Conservation (phyloP, 2,329 filamentous ascomycete species). For the Rhynchosporium graminicola region DNA sequence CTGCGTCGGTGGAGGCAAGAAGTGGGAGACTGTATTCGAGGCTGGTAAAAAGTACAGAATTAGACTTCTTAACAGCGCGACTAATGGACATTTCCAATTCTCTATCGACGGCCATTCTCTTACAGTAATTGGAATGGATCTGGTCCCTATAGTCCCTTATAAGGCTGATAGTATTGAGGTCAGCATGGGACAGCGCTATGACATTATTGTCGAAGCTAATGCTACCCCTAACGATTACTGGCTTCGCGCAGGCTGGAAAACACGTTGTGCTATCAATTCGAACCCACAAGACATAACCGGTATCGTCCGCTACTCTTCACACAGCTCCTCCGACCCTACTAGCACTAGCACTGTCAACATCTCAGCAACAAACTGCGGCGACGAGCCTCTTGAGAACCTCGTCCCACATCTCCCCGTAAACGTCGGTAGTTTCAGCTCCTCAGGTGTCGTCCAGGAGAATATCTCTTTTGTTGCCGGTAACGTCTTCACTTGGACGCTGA, state of each 20-base stretch:
- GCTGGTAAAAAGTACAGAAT: conserved; percentile 47
- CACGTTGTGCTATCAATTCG: conserved; percentile 57
- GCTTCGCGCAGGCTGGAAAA: conserved; percentile 58
- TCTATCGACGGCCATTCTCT: conserved; percentile 57
- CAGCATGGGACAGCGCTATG: conserved; percentile 49
- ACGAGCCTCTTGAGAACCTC: too few species aligned
- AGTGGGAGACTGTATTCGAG: conserved; percentile 38
- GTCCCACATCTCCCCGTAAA: too few species aligned
- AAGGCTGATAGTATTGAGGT: conserved; percentile 48
- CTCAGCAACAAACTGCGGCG: too few species aligned
- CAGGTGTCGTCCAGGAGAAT: conserved; percentile 27
- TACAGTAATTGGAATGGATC: conserved; percentile 57
- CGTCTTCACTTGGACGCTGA: conserved; percentile 51
- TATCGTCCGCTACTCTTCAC: conserved; percentile 52
- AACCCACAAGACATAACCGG: conserved; percentile 52
- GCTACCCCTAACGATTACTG: conserved; percentile 52
- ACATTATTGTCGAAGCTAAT: conserved; percentile 49
- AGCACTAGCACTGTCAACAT: too few species aligned
- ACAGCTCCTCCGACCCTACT: conserved; percentile 42
- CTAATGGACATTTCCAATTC: conserved; percentile 41
- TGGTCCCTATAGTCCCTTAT: conserved; percentile 59
- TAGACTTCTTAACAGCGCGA: conserved; percentile 47
- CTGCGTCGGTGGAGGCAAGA: too few species aligned
- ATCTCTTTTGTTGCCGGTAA: conserved; percentile 36
- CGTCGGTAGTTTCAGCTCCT: neutral